phyloP scores from a whole-genome alignment of 2,329 filamentous ascomycete species.

The Penicillium sp. region DNA sequence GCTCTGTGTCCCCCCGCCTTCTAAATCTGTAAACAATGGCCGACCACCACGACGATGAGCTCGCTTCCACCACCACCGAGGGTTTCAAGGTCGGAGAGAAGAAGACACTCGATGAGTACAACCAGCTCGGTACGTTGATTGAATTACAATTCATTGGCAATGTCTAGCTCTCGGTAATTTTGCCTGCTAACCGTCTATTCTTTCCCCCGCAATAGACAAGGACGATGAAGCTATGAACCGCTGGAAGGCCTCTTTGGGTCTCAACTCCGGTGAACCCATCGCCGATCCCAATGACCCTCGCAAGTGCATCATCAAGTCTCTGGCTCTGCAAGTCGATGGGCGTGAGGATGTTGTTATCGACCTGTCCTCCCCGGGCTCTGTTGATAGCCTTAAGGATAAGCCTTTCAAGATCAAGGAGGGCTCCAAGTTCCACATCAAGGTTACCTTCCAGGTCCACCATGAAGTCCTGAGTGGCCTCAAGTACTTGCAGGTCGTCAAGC shows the following conservation, averaged over 20 bases:
- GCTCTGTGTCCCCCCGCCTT: slow-evolving; percentile 20
- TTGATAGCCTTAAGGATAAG: slow-evolving; percentile 78
- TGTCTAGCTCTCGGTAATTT: background rate
- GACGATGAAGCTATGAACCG: slow-evolving; percentile 92
- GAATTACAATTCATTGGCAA: background rate
- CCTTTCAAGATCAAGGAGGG: slow-evolving; percentile 99
- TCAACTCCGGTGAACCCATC: slow-evolving; percentile 68
- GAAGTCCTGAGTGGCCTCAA: slow-evolving; percentile 93
- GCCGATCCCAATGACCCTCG: slow-evolving; percentile 79
- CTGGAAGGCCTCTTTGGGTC: slow-evolving; percentile 95
- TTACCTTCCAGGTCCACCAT: slow-evolving; percentile 92
- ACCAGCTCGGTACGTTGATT: slow-evolving; percentile 74
- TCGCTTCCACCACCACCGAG: slow-evolving; percentile 81
- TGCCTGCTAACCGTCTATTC: slow-evolving; percentile 25
- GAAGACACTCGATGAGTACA: slow-evolving; percentile 94
- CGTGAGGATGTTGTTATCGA: slow-evolving; percentile 86
- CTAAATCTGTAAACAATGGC: slow-evolving; percentile 56
- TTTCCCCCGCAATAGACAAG: slow-evolving; percentile 49
- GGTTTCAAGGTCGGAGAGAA: slow-evolving; percentile 99
- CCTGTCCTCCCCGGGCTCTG: slow-evolving; percentile 69
- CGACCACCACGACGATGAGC: slow-evolving; percentile 73
- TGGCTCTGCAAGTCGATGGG: slow-evolving; percentile 82
- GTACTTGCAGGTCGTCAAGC: slow-evolving; percentile 91
- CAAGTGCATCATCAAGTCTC: slow-evolving; percentile 88
- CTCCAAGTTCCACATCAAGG: slow-evolving; percentile 89